Evolutionary conservation across 208 protist species (phyloP).

Genomic region (Endotrypanum monterogeii): DNA sequence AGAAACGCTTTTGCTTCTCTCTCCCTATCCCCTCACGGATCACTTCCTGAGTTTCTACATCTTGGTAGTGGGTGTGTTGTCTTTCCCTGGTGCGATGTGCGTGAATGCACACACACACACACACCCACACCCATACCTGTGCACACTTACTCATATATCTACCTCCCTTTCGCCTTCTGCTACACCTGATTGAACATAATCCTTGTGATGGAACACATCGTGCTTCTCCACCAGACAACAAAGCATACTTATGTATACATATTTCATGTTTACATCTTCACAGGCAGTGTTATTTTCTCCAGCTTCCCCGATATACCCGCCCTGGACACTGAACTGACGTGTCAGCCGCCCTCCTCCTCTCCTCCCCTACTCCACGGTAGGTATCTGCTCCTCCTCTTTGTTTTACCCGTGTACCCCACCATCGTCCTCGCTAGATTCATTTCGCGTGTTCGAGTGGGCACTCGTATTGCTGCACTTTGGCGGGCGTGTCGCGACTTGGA

Average conservation of each 20-base stretch:
- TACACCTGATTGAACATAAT: no score
- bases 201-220: no score
- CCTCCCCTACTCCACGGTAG: neutral
- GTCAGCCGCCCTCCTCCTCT: neutral
- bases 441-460: no score
- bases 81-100: neutral
- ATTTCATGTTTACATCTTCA: no score
- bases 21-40: neutral
- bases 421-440: neutral
- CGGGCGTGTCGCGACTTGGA: no score
- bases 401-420: neutral
- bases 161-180: neutral
- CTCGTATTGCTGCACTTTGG: no score
- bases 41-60: no score
- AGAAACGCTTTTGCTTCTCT: neutral
- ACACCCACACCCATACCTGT: neutral
- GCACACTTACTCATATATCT: neutral
- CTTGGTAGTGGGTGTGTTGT: neutral
- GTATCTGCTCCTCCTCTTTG: neutral
- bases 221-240: no score
- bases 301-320: neutral
- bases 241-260: no score
- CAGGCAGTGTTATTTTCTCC: no score
- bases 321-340: neutral
- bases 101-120: neutral